A percentile compares a stretch with the other conserved stretches of the same genome.
Evolutionary conservation across 805 yeast species (phyloP).

Genomic region (Sungouiella blattae): DNA sequence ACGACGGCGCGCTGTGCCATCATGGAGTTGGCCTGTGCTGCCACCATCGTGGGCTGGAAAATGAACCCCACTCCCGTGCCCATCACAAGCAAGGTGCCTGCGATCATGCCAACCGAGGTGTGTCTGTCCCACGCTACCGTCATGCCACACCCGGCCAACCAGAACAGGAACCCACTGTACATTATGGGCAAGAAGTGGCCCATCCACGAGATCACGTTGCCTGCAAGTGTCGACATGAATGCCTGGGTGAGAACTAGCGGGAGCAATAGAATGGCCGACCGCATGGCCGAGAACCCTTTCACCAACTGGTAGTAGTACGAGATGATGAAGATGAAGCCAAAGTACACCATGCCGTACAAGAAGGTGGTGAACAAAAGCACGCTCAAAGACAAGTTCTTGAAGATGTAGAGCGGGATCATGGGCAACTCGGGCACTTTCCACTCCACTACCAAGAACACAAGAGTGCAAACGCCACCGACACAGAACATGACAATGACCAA

Average conservation of each 20-base stretch:
- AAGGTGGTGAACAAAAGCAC: conserved; percentile 32
- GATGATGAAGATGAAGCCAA: conserved; percentile 43
- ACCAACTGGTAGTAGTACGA: conserved; percentile 50
- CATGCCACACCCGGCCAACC: conserved; percentile 41
- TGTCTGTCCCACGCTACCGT: conserved; percentile 29
- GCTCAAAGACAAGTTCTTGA: conserved; percentile 33
- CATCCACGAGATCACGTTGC: conserved; percentile 40
- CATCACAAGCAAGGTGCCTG: conserved; percentile 35
- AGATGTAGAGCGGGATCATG: conserved; percentile 49
- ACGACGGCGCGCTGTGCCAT: conserved; percentile 56
- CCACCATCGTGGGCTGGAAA: conserved; percentile 56
- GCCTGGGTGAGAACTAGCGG: conserved; percentile 42
- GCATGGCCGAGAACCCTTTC: conserved; percentile 35
- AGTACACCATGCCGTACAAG: conserved; percentile 48
- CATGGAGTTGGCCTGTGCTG: conserved; percentile 50
- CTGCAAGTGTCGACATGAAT: conserved; percentile 39
- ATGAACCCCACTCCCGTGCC: conserved; percentile 45
- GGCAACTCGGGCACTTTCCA: conserved; percentile 48
- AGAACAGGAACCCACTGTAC: conserved; percentile 36
- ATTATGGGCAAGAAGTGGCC: conserved; percentile 44
- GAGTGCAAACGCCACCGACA: conserved; percentile 31
- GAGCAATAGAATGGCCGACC: conserved; percentile 39
- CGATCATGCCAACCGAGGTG: conserved; percentile 31
- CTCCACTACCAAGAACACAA: conserved; percentile 48
- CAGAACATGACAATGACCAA: conserved; percentile 33